A percentile compares a stretch with the other conserved stretches of the same genome.
Evolutionary conservation across 805 yeast genomes (phyloP).

Genomic region (Maudiozyma turicensis): DNA sequence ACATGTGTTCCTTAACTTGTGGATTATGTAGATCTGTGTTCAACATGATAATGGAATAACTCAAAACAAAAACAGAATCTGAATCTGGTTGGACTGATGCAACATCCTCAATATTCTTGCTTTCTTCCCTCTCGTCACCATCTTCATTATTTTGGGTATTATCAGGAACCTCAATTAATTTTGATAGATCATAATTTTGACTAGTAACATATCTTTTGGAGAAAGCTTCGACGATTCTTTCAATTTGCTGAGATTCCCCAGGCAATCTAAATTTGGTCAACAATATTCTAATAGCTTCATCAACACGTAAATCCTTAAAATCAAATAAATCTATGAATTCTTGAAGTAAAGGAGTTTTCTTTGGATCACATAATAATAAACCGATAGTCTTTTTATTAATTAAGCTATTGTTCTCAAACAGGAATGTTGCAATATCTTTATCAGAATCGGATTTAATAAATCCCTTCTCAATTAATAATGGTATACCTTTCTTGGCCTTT

Average conservation of each 20-base stretch:
- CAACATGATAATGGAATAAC: conserved; percentile 87
- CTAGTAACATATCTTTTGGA: conserved; percentile 69
- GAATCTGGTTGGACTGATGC: conserved; percentile 58
- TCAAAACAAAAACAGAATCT: conserved; percentile 81
- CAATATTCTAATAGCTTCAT: conserved; percentile 80
- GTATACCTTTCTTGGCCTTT: conserved; percentile 69
- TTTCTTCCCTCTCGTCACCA: conserved; percentile 19
- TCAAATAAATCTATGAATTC: conserved; percentile 65
- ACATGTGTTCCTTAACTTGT: conserved; percentile 86
- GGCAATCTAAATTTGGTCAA: conserved; percentile 83
- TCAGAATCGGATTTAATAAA: conserved; percentile 49
- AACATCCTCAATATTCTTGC: conserved; percentile 18
- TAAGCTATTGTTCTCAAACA: conserved; percentile 69
- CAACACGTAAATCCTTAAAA: conserved; percentile 71
- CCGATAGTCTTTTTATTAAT: conserved; percentile 84
- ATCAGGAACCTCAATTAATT: neutral
- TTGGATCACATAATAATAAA: conserved; percentile 71
- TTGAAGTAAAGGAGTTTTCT: conserved; percentile 47
- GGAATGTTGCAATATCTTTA: conserved; percentile 61
- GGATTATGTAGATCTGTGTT: conserved; percentile 93
- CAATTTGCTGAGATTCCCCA: conserved; percentile 96
- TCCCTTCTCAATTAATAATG: conserved; percentile 50
- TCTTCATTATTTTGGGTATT: conserved; percentile 3
- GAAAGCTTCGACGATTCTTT: conserved; percentile 79
- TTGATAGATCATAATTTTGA: conserved; percentile 32